Conservation (phyloP, 1,284 basidiomycete genomes). For the Pseudozyma sp. region DNA sequence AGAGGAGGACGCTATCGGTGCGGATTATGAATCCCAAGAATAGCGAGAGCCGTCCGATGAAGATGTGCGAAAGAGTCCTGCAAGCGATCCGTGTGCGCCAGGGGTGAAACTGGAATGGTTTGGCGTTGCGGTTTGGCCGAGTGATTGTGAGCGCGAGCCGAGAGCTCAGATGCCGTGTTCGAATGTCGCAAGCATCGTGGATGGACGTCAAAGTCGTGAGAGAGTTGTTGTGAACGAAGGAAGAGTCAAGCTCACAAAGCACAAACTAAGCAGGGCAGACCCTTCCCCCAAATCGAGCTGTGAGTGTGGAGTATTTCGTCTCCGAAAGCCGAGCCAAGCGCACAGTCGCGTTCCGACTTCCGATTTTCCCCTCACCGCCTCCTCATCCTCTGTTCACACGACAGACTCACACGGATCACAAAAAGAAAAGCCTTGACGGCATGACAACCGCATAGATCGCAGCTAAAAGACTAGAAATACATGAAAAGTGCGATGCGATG, state of each 20-base stretch:
- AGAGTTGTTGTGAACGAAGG: neutral
- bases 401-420: neutral
- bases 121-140: neutral
- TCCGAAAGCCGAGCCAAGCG: neutral
- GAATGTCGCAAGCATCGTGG: neutral
- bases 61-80: no score
- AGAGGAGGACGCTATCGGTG: no score
- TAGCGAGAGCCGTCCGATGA: no score
- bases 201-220: neutral
- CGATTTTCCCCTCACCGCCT: neutral
- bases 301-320: neutral
- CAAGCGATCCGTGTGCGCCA: no score
- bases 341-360: neutral
- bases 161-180: no score
- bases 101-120: no score
- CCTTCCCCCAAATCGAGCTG: neutral
- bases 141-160: neutral
- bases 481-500: neutral
- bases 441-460: neutral
- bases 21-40: no score
- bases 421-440: neutral
- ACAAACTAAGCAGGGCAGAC: neutral
- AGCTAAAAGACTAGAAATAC: slow-evolving; percentile 28
- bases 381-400: neutral
- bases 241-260: no score